These are phyloP conservation scores for Chlamydomonas sp. DNA, from an alignment of 139 green algal genomes.

Conservation along the genomic window DNA sequence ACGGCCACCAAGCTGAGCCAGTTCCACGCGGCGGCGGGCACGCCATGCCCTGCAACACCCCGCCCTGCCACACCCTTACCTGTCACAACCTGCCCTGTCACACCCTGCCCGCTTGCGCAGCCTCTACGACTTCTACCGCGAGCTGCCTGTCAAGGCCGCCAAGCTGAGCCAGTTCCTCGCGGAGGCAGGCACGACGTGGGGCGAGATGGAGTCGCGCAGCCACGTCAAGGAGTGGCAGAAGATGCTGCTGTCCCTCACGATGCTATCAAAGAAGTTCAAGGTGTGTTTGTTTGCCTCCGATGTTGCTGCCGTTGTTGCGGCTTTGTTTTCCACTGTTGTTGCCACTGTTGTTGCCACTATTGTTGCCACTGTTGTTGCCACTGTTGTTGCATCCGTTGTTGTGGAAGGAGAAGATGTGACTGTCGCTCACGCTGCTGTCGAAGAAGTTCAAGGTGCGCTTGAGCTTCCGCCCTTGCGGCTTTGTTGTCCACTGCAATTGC, in stretches of 20 bases:
- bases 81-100: not conserved
- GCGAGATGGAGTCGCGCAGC: slow-evolving; percentile 15
- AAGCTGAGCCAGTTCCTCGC: slow-evolving; percentile 30
- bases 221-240: slow-evolving; percentile 36
- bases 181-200: not conserved
- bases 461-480: not conserved
- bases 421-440: slow-evolving; percentile 23
- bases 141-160: slow-evolving; percentile 30
- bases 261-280: slow-evolving; percentile 51
- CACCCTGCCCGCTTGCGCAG: slow-evolving; percentile 15
- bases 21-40: slow-evolving; percentile 6
- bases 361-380: too few relatives aligned
- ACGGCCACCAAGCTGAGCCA: slow-evolving; percentile 30
- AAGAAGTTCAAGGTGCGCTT: slow-evolving; percentile 49
- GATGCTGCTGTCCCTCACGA: slow-evolving; percentile 22
- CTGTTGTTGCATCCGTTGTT: too few relatives aligned
- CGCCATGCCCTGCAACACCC: not conserved
- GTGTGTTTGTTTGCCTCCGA: slow-evolving; percentile 7
- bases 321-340: not conserved
- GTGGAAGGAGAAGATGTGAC: slow-evolving; percentile 30
- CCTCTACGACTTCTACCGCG: slow-evolving; percentile 39
- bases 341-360: not conserved
- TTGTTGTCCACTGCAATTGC: not conserved
- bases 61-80: too few relatives aligned
- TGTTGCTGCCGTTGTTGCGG: not conserved